Evolutionary conservation across 2,329 filamentous ascomycete genomes (phyloP).

Genomic region (Colletotrichum viniferum): DNA sequence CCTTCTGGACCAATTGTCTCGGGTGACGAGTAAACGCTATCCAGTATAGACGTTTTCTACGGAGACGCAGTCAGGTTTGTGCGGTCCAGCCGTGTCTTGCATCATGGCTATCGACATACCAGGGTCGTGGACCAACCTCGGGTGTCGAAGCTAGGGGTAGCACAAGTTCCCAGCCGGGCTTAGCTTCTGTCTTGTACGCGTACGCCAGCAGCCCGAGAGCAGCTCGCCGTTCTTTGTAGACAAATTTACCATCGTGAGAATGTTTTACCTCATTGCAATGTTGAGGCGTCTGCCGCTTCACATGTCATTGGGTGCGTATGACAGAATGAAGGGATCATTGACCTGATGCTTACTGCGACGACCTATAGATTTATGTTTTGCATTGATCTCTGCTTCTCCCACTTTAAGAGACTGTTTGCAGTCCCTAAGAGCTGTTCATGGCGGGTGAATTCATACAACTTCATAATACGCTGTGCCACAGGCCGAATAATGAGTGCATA

Average conservation of each 20-base stretch:
- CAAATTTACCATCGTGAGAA: not conserved
- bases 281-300: not conserved
- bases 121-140: not conserved
- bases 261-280: not conserved
- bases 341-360: not conserved
- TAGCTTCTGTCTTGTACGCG: not conserved
- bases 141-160: not conserved
- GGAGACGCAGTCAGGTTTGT: not conserved
- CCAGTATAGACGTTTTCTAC: not conserved
- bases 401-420: not conserved
- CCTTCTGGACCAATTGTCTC: not conserved
- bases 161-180: not conserved
- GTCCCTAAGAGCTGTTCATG: not conserved
- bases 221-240: not conserved
- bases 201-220: not conserved
- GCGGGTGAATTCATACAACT: accelerated
- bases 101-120: not conserved
- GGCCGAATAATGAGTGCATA: not conserved
- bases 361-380: not conserved
- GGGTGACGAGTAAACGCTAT: not conserved
- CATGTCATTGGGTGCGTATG: not conserved
- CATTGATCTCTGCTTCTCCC: not conserved
- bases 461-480: not conserved
- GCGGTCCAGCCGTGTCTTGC: not conserved
- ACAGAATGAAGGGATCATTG: not conserved